Evolutionary conservation across 148 eudicot genomes (phyloP).

Genomic region (Cornus kousa): DNA sequence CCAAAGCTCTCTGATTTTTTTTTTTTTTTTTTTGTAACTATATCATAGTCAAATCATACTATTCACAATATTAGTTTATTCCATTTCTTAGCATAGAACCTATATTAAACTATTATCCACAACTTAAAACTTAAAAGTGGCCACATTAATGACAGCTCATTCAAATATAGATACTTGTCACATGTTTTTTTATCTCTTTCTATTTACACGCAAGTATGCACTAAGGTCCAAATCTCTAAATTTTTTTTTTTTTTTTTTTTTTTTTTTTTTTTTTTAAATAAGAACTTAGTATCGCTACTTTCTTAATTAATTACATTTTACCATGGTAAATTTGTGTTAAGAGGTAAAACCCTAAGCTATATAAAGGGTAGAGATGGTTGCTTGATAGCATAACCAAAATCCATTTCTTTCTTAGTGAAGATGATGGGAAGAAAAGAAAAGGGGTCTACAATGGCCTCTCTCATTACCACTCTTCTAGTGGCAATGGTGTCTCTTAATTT

Average conservation of each 20-base stretch:
- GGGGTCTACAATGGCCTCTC: constrained; percentile 33
- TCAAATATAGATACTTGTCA: neutral
- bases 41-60: neutral
- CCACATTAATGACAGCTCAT: neutral
- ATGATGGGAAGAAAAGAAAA: constrained; percentile 17
- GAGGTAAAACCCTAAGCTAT: constrained; percentile 15
- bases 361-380: constrained; percentile 12
- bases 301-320: neutral
- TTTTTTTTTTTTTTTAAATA: no score
- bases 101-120: neutral
- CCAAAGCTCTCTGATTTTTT: no score
- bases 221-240: no score
- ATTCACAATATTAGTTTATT: neutral
- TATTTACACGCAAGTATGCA: no score
- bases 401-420: constrained; percentile 6
- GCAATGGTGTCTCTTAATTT: constrained; percentile 33
- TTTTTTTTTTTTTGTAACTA: no score
- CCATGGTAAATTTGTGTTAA: neutral
- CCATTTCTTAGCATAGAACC: neutral
- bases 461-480: constrained; percentile 37
- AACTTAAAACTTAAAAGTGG: neutral
- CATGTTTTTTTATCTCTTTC: neutral
- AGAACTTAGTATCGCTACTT: no score
- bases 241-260: no score
- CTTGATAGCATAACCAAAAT: constrained; percentile 14